Conservation (phyloP, 305 asterid species). For the Fraxinus platypoda region DNA sequence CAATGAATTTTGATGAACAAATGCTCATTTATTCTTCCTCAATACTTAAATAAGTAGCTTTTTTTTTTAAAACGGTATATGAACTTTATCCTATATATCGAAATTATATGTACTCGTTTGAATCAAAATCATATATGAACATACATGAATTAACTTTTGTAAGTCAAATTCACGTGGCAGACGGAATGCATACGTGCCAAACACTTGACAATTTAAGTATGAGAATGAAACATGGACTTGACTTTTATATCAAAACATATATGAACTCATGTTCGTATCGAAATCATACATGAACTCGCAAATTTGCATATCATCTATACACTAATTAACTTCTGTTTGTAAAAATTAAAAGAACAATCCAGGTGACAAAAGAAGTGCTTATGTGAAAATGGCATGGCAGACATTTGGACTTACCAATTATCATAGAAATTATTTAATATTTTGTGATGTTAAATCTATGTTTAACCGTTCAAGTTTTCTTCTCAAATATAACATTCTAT, state of each 20-base stretch:
- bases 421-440: too few species aligned
- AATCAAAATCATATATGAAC: background rate
- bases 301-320: background rate
- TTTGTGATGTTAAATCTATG: too few species aligned
- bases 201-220: background rate
- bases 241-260: too few species aligned
- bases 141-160: background rate
- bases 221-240: too few species aligned
- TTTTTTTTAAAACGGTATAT: background rate
- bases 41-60: background rate
- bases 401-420: too few species aligned
- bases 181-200: background rate
- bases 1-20: background rate
- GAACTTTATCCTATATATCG: background rate
- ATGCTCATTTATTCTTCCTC: background rate
- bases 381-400: too few species aligned
- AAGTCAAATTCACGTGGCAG: background rate
- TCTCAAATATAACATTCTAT: background rate
- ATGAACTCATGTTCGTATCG: background rate
- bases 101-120: background rate
- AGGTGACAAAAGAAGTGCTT: too few species aligned
- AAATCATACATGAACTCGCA: background rate
- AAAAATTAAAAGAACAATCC: too few species aligned
- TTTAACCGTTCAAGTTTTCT: too few species aligned
- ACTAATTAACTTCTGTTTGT: background rate